Evolutionary conservation across 371 early-diverging fungal genomes (phyloP), one percentile per base, ranked within the genome.

Genomic region (Mortierella sp.): DNA sequence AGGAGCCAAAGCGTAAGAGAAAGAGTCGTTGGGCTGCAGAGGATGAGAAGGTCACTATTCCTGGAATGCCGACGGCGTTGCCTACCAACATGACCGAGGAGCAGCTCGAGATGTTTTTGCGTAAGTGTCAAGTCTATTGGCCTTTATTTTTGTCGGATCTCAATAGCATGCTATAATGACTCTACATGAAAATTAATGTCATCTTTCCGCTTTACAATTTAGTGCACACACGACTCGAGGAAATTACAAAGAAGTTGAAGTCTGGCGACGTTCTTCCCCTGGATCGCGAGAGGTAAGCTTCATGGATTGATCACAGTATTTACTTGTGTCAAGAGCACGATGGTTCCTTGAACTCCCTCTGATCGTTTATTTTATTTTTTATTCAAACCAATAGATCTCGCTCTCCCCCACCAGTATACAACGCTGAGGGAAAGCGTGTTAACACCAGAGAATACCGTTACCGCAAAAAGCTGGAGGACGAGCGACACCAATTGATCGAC

Each of bases 361-460:
- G 21, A 64, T 16, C 5, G 8, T 19, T 21, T 64, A 8, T 8
- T 8, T 37, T 64, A 46, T 44, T 9, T 3, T 19, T 51, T 28
- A 0, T 13, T 21, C 0, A 24, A 4, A 26, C 10, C 3, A 31
- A n/a, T 78, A 95, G 99, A 87, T 98, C 99, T 24, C 95, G 95
- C 24, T 98, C 98, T 48, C 99, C 99, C 14, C 95, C 96, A 84
- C 99, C 99, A 13, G 89, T 93, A 24, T 98, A 98, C 82, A 96
- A 96, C 75, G 91, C 94, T 43, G 95, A 97, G 77, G 98, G 98
- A 77, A 96, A 97, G 86, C 96, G 99, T 90, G 93, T 95, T 73
- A 98, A 98, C 89, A 98, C 99, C 14, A 92, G 98, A 75, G 99
- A 98, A 81, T 91, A 91, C 44, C 92, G 99, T 57, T 97, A 97